Conservation (phyloP, 129 eudicot genomes). For the Erigeron canadensis region DNA sequence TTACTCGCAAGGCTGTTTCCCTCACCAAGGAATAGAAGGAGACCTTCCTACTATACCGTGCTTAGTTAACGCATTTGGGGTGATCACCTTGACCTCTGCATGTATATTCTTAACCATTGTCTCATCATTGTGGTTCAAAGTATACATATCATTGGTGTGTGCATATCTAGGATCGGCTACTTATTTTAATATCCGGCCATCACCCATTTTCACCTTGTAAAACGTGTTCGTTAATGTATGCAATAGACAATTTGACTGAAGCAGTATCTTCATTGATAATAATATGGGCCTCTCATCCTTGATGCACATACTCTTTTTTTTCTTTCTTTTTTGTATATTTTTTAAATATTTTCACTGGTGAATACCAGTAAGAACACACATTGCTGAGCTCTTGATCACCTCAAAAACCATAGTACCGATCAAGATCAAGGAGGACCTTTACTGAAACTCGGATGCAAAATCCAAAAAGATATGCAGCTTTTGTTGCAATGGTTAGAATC, state of each 20-base stretch:
- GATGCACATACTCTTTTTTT: conserved; percentile 9
- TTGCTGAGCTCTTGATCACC: too few species aligned
- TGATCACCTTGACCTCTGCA: conserved; percentile 49
- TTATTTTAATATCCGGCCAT: conserved; percentile 60
- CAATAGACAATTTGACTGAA: conserved; percentile 2
- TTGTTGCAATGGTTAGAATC: too few species aligned
- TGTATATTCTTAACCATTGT: conserved; percentile 55
- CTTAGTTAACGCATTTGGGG: conserved; percentile 48
- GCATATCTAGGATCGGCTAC: conserved; percentile 67
- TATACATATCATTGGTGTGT: conserved; percentile 55
- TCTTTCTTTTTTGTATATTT: too few species aligned
- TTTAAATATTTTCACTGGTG: background rate
- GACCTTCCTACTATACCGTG: conserved; percentile 52
- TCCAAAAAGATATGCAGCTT: too few species aligned
- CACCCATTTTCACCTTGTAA: conserved; percentile 46
- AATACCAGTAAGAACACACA: background rate
- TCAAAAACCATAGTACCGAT: too few species aligned
- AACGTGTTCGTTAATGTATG: conserved; percentile 18
- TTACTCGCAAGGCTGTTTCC: conserved; percentile 60
- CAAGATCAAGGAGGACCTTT: too few species aligned
- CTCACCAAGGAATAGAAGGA: conserved; percentile 57
- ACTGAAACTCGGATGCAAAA: too few species aligned
- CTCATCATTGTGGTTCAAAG: conserved; percentile 58
- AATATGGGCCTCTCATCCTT: conserved; percentile 4
- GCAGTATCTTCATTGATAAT: conserved; percentile 3